phyloP scores from a whole-genome alignment of 2,329 filamentous ascomycete genomes.

The Pseudogymnoascus sp. region DNA sequence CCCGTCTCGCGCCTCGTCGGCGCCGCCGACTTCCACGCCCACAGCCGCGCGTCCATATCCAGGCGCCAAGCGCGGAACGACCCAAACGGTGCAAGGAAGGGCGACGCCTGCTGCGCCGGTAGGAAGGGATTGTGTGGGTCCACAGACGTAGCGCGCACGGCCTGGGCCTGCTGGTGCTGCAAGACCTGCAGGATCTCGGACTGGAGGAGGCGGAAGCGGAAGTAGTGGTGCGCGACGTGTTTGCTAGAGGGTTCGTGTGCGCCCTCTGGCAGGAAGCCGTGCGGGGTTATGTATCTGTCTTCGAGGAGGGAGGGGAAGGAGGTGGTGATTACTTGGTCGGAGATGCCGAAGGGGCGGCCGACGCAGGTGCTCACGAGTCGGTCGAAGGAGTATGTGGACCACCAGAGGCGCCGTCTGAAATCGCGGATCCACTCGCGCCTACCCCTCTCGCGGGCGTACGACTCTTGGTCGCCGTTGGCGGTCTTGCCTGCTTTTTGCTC shows the following conservation, averaged over 20 bases:
- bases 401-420: slow-evolving; percentile 80
- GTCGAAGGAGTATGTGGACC: slow-evolving; percentile 94
- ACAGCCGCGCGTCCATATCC: slow-evolving; percentile 75
- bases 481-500: slow-evolving; percentile 34
- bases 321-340: slow-evolving; percentile 93
- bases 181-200: slow-evolving; percentile 92
- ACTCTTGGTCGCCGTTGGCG: slow-evolving; percentile 28
- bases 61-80: slow-evolving; percentile 83
- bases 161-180: slow-evolving; percentile 82
- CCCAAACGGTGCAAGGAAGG: slow-evolving; percentile 74
- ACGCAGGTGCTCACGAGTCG: slow-evolving; percentile 92
- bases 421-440: slow-evolving; percentile 79
- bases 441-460: slow-evolving; percentile 45
- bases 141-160: slow-evolving; percentile 58
- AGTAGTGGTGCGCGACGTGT: slow-evolving; percentile 83
- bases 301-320: slow-evolving; percentile 86
- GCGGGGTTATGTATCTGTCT: slow-evolving; percentile 76
- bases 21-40: slow-evolving; percentile 78
- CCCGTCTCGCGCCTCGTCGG: slow-evolving; percentile 73
- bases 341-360: slow-evolving; percentile 85
- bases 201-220: slow-evolving; percentile 77
- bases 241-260: slow-evolving; percentile 71
- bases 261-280: slow-evolving; percentile 57
- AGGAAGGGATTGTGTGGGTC: slow-evolving; percentile 63
- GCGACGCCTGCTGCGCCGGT: slow-evolving; percentile 70